Percentiles rank a stretch among this genome's conserved stretches.
These are phyloP conservation scores for Pseudogymnoascus sp. DNA, from an alignment of 2,329 filamentous ascomycete species.

Conservation along the genomic window DNA sequence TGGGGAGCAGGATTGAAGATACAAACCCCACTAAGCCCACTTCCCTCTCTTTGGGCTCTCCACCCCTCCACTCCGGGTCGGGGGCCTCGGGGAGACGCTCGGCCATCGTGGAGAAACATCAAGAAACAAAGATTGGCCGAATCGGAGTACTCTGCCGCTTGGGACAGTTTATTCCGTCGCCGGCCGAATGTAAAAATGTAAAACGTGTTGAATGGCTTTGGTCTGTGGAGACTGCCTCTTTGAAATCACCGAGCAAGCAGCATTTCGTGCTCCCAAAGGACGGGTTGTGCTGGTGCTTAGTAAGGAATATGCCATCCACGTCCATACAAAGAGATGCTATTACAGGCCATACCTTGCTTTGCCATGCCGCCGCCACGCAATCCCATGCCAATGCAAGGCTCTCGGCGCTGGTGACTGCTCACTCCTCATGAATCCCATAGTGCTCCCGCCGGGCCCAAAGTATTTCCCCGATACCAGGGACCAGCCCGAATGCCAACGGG, in stretches of 20 bases:
- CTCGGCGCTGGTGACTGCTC: not conserved
- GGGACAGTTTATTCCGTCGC: not conserved
- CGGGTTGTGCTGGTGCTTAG: not conserved
- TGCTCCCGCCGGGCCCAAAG: not conserved
- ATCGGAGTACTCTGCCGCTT: not conserved
- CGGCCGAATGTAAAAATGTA: not conserved
- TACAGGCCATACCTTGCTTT: not conserved
- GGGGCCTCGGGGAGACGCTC: conserved; percentile 3
- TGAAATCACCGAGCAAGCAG: not conserved
- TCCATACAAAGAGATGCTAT: not conserved
- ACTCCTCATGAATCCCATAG: not conserved
- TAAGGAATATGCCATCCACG: not conserved
- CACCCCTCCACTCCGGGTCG: not conserved
- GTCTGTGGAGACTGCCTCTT: not conserved
- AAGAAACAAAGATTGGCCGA: not conserved
- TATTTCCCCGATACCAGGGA: conserved; percentile 4
- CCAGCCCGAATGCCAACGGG: conserved; percentile 1
- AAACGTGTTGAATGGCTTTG: not conserved
- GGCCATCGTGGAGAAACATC: not conserved
- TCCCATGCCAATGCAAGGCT: not conserved
- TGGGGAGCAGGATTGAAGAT: not conserved
- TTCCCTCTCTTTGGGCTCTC: not conserved
- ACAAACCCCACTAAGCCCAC: not conserved
- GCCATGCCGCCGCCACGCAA: not conserved
- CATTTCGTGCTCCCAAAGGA: not conserved